Base-by-base conservation (phyloP, 2,329 filamentous ascomycete species). In the Calonectria pauciramosa region DNA sequence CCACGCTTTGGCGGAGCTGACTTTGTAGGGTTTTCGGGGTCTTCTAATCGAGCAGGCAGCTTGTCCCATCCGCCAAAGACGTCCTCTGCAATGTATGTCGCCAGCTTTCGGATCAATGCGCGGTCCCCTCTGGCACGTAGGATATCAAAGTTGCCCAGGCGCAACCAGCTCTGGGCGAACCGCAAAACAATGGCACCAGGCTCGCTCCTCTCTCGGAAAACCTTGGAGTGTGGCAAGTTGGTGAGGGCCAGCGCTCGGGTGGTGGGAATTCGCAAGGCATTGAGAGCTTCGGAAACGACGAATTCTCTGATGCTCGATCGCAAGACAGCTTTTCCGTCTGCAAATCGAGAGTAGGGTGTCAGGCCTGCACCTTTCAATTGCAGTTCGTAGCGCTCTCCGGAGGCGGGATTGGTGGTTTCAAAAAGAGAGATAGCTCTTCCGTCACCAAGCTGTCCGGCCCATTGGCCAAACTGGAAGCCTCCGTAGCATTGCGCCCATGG, bases 401-500 rank as follows among this genome's bases (percentile, higher is more conserved):
- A 94, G 2, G 84, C 82, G 1, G 94, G 92, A 82, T 96, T 97
- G 7, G 92, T 96, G 30, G 93, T 91, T 85, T 99, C 97, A 81
- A 99, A 99, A 1, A 99, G 89, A 44, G 95, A 98, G 79, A 99
- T 99, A 36, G 96, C 97, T 70, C 97, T 91, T 47, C 97, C 97
- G 83, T 99, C 97, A 52, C 97, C 97, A 1, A 99, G 91, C 85
- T 99, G 97, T 8, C 97, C 96, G 4, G 97, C 97, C 96, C 96
- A 99, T 78, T 94, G 92, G 8, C 97, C 97, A 83, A 93, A 92
- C 82, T 93, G 90, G 82, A 90, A 92, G 71, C 96, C 96, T 72
- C 97, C 97, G 84, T 99, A 99, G 86, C 97, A 99, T 86, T 99
- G 97, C 38, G 97, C 96, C 97, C 97, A 99, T 0, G 97, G 96